Evolutionary conservation across 768 basidiomycete species (phyloP).

Genomic region (Kwoniella bestiolae): DNA sequence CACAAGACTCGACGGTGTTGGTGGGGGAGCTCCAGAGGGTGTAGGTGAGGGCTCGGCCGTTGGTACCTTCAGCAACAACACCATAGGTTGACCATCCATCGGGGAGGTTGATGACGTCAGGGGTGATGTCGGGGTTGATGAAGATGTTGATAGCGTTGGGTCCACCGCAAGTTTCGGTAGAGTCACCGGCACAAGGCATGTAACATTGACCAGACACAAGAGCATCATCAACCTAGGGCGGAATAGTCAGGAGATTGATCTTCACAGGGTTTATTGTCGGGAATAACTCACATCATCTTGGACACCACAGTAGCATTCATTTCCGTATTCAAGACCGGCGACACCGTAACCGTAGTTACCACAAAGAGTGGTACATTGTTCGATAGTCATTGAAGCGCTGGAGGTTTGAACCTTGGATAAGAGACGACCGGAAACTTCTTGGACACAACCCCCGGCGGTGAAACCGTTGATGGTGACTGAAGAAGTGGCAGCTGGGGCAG

Average conservation of each 20-base stretch:
- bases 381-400: slow-evolving; percentile 31
- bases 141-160: slow-evolving; percentile 46
- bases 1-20: slow-evolving; percentile 34
- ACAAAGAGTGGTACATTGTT: slow-evolving; percentile 35
- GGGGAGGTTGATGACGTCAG: slow-evolving; percentile 27
- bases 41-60: slow-evolving; percentile 27
- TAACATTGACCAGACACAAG: slow-evolving; percentile 33
- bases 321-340: slow-evolving; percentile 45
- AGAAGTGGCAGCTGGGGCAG: slow-evolving; percentile 20
- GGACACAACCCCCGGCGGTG: slow-evolving; percentile 33
- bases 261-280: no score
- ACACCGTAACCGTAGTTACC: slow-evolving; percentile 35
- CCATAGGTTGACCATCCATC: slow-evolving; percentile 33
- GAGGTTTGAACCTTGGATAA: slow-evolving; percentile 31
- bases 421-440: slow-evolving; percentile 38
- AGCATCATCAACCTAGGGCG: slow-evolving; percentile 37
- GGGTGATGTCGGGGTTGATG: slow-evolving; percentile 23
- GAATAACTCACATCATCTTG: slow-evolving; percentile 16
- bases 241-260: no score
- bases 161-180: slow-evolving; percentile 41
- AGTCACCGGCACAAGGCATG: slow-evolving; percentile 51
- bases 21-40: slow-evolving; percentile 10
- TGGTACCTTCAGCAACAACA: slow-evolving; percentile 24
- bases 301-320: slow-evolving; percentile 49
- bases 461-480: slow-evolving; percentile 30